phyloP scores from a whole-genome alignment of 1,284 basidiomycete species.

The Tranzscheliella williamsii region DNA sequence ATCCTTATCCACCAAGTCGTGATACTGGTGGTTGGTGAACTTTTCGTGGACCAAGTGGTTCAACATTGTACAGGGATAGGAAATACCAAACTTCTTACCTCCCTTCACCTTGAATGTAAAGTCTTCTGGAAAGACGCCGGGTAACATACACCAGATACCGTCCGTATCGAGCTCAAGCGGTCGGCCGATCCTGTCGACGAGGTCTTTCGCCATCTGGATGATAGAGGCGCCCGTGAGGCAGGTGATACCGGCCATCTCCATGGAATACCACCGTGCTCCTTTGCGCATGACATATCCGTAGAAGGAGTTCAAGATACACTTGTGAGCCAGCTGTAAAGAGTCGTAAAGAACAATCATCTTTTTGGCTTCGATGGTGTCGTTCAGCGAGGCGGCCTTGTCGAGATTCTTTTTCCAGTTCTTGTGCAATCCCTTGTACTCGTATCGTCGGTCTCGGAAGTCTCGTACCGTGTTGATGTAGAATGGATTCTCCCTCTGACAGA shows the following conservation, averaged over 20 bases:
- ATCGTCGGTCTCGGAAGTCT: constrained; percentile 93
- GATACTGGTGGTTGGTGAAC: constrained; percentile 98
- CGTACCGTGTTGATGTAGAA: constrained; percentile 99
- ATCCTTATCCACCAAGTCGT: constrained; percentile 78
- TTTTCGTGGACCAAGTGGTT: constrained; percentile 94
- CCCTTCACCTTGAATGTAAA: constrained; percentile 89
- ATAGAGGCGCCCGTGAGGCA: constrained; percentile 98
- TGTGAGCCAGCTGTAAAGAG: constrained; percentile 98
- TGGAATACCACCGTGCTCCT: constrained; percentile 98
- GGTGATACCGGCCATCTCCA: constrained; percentile 99
- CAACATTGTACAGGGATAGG: constrained; percentile 99
- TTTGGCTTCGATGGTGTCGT: constrained; percentile 92
- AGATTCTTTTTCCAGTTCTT: constrained; percentile 99
- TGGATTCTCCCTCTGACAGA: constrained; percentile 97
- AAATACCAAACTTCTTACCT: constrained; percentile 86
- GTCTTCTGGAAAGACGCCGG: constrained; percentile 95
- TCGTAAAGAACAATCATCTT: constrained; percentile 99
- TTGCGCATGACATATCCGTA: constrained; percentile 99
- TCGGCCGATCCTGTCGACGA: constrained; percentile 92
- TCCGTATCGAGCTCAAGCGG: constrained; percentile 98
- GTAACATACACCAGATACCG: constrained; percentile 99
- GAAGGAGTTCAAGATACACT: constrained; percentile 99
- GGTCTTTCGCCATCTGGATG: constrained; percentile 98
- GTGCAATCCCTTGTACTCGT: constrained; percentile 97
- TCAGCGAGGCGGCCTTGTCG: constrained; percentile 73